phyloP scores from a whole-genome alignment of 2,329 filamentous ascomycete genomes.

The Xylaria multiplex region DNA sequence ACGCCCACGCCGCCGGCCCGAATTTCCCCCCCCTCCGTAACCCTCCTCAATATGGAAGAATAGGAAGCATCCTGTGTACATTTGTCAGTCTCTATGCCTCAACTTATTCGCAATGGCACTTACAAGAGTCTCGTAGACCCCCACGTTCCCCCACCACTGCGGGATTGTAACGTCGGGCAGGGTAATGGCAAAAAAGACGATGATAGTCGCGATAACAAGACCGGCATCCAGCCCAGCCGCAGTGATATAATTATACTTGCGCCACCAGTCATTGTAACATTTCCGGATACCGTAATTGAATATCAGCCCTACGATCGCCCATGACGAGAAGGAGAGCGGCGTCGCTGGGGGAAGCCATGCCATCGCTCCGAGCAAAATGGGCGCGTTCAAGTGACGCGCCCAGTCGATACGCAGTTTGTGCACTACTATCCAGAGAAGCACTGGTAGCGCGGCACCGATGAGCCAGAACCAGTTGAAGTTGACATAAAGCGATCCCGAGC shows the following conservation, averaged over 20 bases:
- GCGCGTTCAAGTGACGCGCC: constrained; percentile 63
- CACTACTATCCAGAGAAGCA: constrained; percentile 58
- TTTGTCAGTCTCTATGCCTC: constrained; percentile 39
- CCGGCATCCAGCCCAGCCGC: constrained; percentile 54
- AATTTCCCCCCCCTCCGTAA: constrained; percentile 49
- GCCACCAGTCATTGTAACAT: constrained; percentile 69
- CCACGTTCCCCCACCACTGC: constrained; percentile 64
- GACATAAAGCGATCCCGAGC: constrained; percentile 60
- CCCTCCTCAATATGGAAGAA: constrained; percentile 47
- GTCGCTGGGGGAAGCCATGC: constrained; percentile 68
- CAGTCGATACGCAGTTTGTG: constrained; percentile 55
- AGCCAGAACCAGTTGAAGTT: constrained; percentile 65
- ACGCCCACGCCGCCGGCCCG: constrained; percentile 53
- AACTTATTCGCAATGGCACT: constrained; percentile 49
- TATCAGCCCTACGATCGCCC: constrained; percentile 66
- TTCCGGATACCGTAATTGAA: constrained; percentile 68
- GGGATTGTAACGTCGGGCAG: constrained; percentile 52
- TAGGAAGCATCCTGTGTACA: constrained; percentile 48
- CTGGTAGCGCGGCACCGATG: constrained; percentile 59
- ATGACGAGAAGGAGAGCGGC: constrained; percentile 66
- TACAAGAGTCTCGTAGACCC: constrained; percentile 51
- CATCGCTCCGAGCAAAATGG: constrained; percentile 66
- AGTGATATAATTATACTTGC: constrained; percentile 56
- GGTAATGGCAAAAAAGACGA: constrained; percentile 53
- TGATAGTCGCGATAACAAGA: constrained; percentile 52